A percentile compares a stretch with the other conserved stretches of the same genome.
Evolutionary conservation across 192 early-diverging fungal genomes (phyloP).

Genomic region (Umbelopsis isabellina): DNA sequence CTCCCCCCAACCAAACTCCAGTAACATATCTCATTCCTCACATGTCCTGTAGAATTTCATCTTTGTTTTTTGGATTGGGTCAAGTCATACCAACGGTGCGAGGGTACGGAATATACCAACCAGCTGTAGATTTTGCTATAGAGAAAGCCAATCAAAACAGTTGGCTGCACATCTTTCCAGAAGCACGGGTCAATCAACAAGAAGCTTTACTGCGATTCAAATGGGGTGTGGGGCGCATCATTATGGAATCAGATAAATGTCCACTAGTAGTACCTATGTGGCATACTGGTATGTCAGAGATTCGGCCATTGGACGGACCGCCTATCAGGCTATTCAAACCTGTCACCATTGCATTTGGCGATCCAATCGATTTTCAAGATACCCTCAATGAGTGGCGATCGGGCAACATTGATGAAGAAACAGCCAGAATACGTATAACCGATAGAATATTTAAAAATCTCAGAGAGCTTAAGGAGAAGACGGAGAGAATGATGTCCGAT

Average conservation of each 20-base stretch:
- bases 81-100: constrained; percentile 84
- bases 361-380: constrained; percentile 70
- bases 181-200: constrained; percentile 72
- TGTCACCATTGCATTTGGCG: constrained; percentile 69
- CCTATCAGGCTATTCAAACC: constrained; percentile 57
- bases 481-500: constrained; percentile 8
- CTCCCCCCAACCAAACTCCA: too few relatives aligned
- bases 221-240: constrained; percentile 87
- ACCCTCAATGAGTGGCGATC: constrained; percentile 60
- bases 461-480: constrained; percentile 42
- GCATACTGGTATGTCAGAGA: constrained; percentile 64
- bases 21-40: too few relatives aligned
- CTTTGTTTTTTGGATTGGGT: constrained; percentile 74
- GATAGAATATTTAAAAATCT: constrained; percentile 51
- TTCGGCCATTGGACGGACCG: constrained; percentile 61
- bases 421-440: constrained; percentile 59
- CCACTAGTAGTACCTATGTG: constrained; percentile 76
- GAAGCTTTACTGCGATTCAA: constrained; percentile 64
- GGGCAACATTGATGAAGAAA: constrained; percentile 48
- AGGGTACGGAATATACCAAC: constrained; percentile 85
- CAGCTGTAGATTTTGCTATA: constrained; percentile 78
- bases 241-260: constrained; percentile 71
- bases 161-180: constrained; percentile 94
- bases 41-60: constrained; percentile 41
- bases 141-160: constrained; percentile 63